A percentile compares a stretch with the other conserved stretches of the same genome.
These are phyloP conservation scores for Calonectria pseudoturangicola DNA, from an alignment of 2,329 filamentous ascomycete genomes.

Conservation along the genomic window DNA sequence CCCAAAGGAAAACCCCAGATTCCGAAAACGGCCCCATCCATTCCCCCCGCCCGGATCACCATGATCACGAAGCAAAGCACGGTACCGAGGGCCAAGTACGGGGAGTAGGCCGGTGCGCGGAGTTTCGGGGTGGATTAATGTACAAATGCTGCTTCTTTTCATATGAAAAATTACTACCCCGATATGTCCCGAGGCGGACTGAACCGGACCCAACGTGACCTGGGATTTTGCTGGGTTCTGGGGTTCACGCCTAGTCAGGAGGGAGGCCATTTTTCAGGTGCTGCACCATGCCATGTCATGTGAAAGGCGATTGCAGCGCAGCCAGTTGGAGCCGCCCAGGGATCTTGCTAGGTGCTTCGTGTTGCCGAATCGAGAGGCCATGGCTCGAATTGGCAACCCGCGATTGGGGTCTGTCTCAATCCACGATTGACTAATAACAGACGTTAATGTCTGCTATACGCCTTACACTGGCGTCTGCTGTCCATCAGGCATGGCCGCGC, in stretches of 20 bases:
- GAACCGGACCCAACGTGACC: constrained; percentile 24
- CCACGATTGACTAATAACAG: constrained; percentile 6
- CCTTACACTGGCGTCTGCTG: constrained; percentile 15
- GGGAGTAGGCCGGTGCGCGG: constrained; percentile 18
- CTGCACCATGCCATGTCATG: constrained; percentile 18
- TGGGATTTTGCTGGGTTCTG: constrained; percentile 11
- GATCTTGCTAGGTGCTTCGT: constrained; percentile 10
- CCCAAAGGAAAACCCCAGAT: constrained; percentile 28
- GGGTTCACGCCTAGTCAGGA: constrained; percentile 23
- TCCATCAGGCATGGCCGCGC: constrained; percentile 1
- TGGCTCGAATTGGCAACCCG: constrained; percentile 33
- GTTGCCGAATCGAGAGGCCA: constrained; percentile 16
- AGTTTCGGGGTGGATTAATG: constrained; percentile 13
- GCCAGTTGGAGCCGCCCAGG: constrained; percentile 11
- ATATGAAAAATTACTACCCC: constrained; percentile 20
- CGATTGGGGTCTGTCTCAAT: constrained; percentile 20
- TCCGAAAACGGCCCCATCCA: constrained; percentile 33
- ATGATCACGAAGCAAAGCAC: constrained; percentile 11
- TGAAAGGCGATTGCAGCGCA: constrained; percentile 28
- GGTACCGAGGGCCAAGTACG: constrained; percentile 1
- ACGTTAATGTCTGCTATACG: constrained; percentile 1
- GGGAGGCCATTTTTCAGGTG: constrained; percentile 9
- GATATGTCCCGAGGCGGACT: constrained; percentile 37
- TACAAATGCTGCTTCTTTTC: constrained; percentile 18
- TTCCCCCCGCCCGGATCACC: constrained; percentile 20